Base-by-base conservation (phyloP, 1,284 basidiomycete species). In the Pseudozyma flocculosa region DNA sequence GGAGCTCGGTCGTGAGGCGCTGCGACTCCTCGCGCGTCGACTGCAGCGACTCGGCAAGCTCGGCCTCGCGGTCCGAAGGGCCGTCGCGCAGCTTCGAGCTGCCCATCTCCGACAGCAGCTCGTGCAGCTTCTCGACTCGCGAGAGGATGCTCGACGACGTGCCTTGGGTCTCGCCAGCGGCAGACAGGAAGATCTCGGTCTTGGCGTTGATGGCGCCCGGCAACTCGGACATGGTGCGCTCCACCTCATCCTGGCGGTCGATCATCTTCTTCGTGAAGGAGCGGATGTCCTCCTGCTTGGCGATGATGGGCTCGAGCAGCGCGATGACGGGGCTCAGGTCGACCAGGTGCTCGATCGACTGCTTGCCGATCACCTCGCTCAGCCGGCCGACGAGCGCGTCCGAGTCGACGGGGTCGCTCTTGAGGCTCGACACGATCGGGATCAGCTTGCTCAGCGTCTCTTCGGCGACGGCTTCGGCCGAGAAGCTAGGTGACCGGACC, bases 131-230 rank as follows among this genome's bases (percentile, higher is more conserved):
- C 19, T 41, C 40, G 23, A 62, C 15, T 14, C 42, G 48, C 32
- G 45, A 24, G 13, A 57, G 42, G 34, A 61, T 61, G 11, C n/a
- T 34, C 4, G 13, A 9, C 19, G 48, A 46, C 15, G 22, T 21
- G 13, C 50, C 45, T 8, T 53, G 58, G 15, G 51, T 43, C 42
- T 53, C 32, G 19, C 47, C 40, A 7, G 45, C 41, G 26, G 50
- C 54, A 2, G 61, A 57, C 2, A 73, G 45, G 46, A 73, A 65
- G 40, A 72, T 60, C 50, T 72, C 69, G 17, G 64, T 61, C 60
- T 73, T 73, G 22, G 68, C 68, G 21, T 67, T 72, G 59, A 73
- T 65, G 1, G 69, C 63, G 1, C 48, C 48, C 2, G 71, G 71
- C 13, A 73, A 45, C 37, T 63, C 65, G 5, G 52, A 47, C 2